Evolutionary conservation across 2,329 filamentous ascomycete species (phyloP).

Genomic region (Canariomyces notabilis): DNA sequence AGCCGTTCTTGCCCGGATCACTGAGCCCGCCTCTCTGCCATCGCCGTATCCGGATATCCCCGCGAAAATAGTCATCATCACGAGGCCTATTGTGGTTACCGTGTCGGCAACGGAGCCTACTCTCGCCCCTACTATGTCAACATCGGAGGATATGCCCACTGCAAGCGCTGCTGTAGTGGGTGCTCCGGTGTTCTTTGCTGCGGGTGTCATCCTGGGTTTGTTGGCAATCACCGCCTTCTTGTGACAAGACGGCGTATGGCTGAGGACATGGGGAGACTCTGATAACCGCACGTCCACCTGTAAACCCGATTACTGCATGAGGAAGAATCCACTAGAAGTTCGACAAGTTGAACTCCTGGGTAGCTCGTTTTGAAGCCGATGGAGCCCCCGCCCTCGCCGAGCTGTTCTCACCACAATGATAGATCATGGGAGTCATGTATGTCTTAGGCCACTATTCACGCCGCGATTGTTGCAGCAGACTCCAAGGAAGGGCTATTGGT

Average conservation of each 20-base stretch:
- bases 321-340: too few species aligned
- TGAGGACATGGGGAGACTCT: too few species aligned
- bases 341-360: too few species aligned
- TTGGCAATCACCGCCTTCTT: background rate
- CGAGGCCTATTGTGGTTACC: background rate
- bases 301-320: too few species aligned
- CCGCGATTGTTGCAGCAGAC: background rate
- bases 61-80: background rate
- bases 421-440: too few species aligned
- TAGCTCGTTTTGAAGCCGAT: too few species aligned
- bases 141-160: background rate
- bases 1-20: background rate
- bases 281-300: too few species aligned
- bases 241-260: background rate
- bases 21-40: background rate
- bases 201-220: background rate
- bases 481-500: background rate
- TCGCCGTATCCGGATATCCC: background rate
- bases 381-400: too few species aligned
- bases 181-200: background rate
- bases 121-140: background rate
- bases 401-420: too few species aligned
- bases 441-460: background rate
- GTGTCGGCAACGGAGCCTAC: background rate
- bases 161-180: background rate